A percentile compares a stretch with the other conserved stretches of the same genome.
Evolutionary conservation across 345 rosid species (phyloP).

Genomic region (Hevea brasiliensis): DNA sequence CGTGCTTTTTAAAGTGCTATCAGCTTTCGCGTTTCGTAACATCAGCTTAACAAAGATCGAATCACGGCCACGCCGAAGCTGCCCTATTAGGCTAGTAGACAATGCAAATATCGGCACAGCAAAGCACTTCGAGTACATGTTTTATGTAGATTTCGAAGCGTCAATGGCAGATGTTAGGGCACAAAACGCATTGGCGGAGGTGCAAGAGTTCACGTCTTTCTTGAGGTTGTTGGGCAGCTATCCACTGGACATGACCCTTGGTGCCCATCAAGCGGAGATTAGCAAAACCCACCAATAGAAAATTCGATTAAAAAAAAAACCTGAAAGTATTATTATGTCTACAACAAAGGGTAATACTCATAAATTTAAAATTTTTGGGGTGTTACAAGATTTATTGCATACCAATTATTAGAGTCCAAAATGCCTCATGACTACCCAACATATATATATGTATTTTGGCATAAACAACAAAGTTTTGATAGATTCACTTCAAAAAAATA

Average conservation of each 20-base stretch:
- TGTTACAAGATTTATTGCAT: no score
- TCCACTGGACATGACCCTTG: conserved; percentile 99
- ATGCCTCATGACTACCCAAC: no score
- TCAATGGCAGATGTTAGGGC: conserved; percentile 94
- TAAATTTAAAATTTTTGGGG: no score
- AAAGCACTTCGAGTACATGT: conserved; percentile 88
- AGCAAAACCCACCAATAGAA: neutral
- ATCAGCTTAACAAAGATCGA: conserved; percentile 90
- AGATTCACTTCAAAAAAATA: no score
- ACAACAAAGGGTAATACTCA: conserved; percentile 13
- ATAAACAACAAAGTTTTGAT: no score
- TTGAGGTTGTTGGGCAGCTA: conserved; percentile 93
- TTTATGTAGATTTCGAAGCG: conserved; percentile 92
- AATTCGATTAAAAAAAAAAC: no score
- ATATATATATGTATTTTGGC: no score
- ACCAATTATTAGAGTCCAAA: no score
- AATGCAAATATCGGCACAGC: conserved; percentile 78
- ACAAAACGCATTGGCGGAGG: conserved; percentile 94
- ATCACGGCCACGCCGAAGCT: conserved; percentile 82
- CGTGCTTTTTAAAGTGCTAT: conserved; percentile 83
- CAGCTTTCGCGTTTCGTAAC: conserved; percentile 91
- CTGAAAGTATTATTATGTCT: conserved; percentile 21
- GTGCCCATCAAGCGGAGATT: conserved; percentile 57
- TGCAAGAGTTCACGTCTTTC: conserved; percentile 98
- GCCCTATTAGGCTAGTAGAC: conserved; percentile 73